Conservation (phyloP, 306 rosid genomes). For the Quercus wislizeni region DNA sequence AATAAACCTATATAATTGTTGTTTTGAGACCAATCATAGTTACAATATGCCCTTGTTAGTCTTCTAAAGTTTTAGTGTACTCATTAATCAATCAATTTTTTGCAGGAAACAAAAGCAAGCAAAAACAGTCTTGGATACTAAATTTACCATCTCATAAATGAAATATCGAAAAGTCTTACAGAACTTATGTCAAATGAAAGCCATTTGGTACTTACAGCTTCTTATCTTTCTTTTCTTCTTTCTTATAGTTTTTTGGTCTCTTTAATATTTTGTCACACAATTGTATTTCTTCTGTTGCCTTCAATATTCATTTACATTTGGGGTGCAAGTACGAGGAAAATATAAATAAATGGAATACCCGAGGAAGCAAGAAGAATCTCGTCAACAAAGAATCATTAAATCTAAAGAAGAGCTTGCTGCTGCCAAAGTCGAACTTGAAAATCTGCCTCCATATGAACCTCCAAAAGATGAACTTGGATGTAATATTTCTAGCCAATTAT, state of each 20-base stretch:
- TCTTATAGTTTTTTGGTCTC: conserved; percentile 7
- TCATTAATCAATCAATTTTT: conserved; percentile 15
- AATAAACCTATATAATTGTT: too few species aligned
- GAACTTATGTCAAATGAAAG: conserved; percentile 48
- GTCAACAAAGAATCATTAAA: too few species aligned
- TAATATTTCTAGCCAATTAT: neutral
- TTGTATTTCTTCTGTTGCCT: conserved; percentile 11
- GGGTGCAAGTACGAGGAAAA: conserved; percentile 53
- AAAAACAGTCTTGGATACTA: conserved; percentile 42
- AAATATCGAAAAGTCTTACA: conserved; percentile 44
- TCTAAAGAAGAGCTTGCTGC: too few species aligned
- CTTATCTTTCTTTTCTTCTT: conserved; percentile 15
- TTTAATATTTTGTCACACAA: conserved; percentile 13
- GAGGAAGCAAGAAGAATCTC: too few species aligned
- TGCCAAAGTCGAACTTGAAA: too few species aligned
- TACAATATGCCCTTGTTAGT: conserved; percentile 1
- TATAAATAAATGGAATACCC: conserved; percentile 51
- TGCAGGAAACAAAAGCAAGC: conserved; percentile 4
- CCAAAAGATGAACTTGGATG: too few species aligned
- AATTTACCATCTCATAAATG: conserved; percentile 37
- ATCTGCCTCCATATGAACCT: too few species aligned
- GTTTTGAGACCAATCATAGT: neutral
- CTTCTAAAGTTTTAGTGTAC: conserved; percentile 19
- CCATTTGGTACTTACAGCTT: conserved; percentile 47
- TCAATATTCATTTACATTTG: conserved; percentile 25